phyloP scores from a whole-genome alignment of 2,329 filamentous ascomycete species.

The Sporothrix globosa region DNA sequence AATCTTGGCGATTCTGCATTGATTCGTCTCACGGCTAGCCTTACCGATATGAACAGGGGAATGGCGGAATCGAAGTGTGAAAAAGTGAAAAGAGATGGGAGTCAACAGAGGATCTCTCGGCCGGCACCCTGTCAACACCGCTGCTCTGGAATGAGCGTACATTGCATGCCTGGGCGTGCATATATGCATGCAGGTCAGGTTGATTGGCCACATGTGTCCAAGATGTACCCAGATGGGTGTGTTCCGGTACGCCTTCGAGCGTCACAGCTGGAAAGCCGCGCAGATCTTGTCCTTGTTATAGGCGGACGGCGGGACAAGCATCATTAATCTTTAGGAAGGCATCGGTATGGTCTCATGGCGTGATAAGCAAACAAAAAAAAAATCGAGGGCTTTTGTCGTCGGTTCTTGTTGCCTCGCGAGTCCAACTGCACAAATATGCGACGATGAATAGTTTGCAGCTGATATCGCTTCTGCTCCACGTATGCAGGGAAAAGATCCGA shows the following conservation, averaged over 20 bases:
- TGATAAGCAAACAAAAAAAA: not conserved
- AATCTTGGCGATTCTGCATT: not conserved
- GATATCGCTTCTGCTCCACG: not conserved
- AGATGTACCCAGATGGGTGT: not conserved
- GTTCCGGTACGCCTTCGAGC: not conserved
- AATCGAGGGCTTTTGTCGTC: not conserved
- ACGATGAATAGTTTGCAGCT: conserved; percentile 12
- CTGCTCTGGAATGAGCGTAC: not conserved
- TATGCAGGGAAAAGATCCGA: not conserved
- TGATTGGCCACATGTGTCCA: not conserved
- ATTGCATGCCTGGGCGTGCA: not conserved
- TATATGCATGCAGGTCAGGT: not conserved
- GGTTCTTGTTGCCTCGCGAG: not conserved
- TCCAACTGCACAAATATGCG: not conserved
- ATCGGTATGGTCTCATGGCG: not conserved
- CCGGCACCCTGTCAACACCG: not conserved
- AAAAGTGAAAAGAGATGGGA: not conserved
- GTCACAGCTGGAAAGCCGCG: not conserved
- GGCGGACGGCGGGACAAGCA: not conserved
- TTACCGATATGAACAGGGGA: not conserved
- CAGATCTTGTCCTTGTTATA: not conserved
- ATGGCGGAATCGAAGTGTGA: not conserved
- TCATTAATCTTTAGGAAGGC: no score
- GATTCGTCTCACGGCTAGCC: not conserved
- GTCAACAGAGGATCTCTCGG: conserved; percentile 1